phyloP scores from a whole-genome alignment of 163 green algal species.

The Scenedesmus sp. region DNA sequence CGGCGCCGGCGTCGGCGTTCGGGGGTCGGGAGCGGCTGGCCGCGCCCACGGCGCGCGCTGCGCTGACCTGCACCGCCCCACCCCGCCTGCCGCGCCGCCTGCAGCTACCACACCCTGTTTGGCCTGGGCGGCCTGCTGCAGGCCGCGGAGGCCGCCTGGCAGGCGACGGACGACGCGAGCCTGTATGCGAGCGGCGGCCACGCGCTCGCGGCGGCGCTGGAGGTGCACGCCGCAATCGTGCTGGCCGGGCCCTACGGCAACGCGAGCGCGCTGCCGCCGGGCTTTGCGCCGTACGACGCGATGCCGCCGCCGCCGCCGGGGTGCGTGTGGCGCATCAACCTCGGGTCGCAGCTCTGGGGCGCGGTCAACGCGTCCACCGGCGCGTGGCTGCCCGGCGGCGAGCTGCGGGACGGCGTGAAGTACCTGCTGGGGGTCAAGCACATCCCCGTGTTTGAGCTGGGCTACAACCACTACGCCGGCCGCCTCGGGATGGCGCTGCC shows the following conservation, averaged over 20 bases:
- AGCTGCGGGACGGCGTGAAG: background rate
- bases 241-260: background rate
- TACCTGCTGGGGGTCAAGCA: background rate
- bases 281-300: background rate
- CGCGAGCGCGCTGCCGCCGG: background rate
- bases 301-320: constrained; percentile 19
- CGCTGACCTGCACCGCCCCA: too few species aligned
- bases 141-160: constrained; percentile 11
- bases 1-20: too few species aligned
- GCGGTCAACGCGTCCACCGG: too few species aligned
- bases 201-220: constrained; percentile 11
- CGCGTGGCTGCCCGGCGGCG: too few species aligned
- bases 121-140: constrained; percentile 11
- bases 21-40: too few species aligned
- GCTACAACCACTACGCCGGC: background rate
- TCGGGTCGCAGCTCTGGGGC: background rate
- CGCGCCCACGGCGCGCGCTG: too few species aligned
- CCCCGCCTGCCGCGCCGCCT: too few species aligned
- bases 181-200: constrained; percentile 3
- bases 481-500: background rate
- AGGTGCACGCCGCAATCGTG: constrained; percentile 7
- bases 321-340: constrained; percentile 9
- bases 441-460: background rate
- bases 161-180: constrained; percentile 5
- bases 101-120: constrained; percentile 46